These are phyloP conservation scores for Pseudopediastrum boryanum DNA, from an alignment of 139 green algal genomes.

Conservation along the genomic window DNA sequence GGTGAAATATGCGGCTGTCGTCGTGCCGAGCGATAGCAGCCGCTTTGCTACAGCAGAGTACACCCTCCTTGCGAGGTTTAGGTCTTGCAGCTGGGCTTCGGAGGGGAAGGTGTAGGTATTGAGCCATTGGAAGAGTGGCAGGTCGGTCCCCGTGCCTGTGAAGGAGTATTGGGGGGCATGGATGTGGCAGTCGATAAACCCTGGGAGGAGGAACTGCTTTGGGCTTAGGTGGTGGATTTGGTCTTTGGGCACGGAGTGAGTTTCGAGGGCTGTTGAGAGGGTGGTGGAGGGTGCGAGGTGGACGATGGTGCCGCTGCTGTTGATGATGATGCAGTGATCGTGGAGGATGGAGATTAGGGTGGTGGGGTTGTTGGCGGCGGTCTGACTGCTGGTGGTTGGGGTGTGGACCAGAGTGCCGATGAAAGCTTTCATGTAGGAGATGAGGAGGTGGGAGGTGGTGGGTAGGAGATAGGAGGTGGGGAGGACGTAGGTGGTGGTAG, in stretches of 20 bases:
- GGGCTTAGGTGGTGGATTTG: not conserved
- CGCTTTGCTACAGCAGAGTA: constrained; percentile 29
- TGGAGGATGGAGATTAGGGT: not conserved
- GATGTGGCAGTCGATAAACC: constrained; percentile 55
- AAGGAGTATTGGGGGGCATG: constrained; percentile 51
- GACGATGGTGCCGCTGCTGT: not conserved
- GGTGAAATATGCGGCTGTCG: constrained; percentile 53
- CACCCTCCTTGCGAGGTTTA: constrained; percentile 10
- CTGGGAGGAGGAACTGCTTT: constrained; percentile 40
- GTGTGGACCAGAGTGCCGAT: constrained; percentile 23
- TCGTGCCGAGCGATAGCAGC: constrained; percentile 49
- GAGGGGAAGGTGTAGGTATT: constrained; percentile 51
- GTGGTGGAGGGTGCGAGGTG: not conserved
- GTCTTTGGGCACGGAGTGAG: not conserved
- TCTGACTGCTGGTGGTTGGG: not conserved
- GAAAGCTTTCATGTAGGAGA: constrained; percentile 14
- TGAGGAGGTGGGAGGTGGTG: too few species aligned
- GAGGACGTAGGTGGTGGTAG: too few species aligned
- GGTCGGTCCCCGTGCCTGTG: constrained; percentile 49
- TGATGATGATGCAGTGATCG: not conserved
- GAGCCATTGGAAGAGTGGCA: constrained; percentile 53
- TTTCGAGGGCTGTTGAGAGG: not conserved
- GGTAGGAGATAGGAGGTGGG: too few species aligned
- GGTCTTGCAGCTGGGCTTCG: constrained; percentile 30
- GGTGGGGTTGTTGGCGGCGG: not conserved